A percentile compares a stretch with the other conserved stretches of the same genome.
Conservation (phyloP, 306 rosid genomes). For the Quillaja saponaria region DNA sequence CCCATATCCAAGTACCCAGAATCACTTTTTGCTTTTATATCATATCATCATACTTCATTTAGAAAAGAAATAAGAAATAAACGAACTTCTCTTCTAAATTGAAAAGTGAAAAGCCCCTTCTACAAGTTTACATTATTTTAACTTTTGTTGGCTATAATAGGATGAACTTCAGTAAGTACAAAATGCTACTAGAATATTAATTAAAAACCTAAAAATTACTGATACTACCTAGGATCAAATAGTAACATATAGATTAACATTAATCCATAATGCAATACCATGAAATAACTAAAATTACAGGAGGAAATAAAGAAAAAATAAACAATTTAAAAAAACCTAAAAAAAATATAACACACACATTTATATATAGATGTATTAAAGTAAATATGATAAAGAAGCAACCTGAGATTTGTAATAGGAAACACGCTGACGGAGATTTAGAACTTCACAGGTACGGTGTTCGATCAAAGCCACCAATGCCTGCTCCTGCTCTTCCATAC, state of each 20-base stretch:
- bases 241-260: background rate
- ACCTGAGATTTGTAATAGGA: conserved; percentile 79
- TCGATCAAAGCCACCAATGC: conserved; percentile 81
- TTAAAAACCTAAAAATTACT: background rate
- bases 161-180: too few relatives aligned
- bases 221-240: background rate
- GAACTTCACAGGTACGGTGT: conserved; percentile 76
- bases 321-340: background rate
- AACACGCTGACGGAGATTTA: conserved; percentile 55
- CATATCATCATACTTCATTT: background rate
- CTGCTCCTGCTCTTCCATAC: conserved; percentile 72
- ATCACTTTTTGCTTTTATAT: background rate
- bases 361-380: too few relatives aligned
- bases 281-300: background rate
- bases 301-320: background rate
- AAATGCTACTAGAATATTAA: background rate
- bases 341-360: background rate
- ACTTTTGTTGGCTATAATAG: background rate
- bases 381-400: background rate
- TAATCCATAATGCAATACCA: background rate
- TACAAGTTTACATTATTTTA: too few relatives aligned
- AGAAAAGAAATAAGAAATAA: background rate
- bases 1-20: background rate
- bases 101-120: too few relatives aligned
- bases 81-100: background rate